Percentiles rank a stretch among this genome's conserved stretches.
These are phyloP conservation scores for Scedosporium apiospermum DNA, from an alignment of 2,329 filamentous ascomycete genomes.

Conservation along the genomic window DNA sequence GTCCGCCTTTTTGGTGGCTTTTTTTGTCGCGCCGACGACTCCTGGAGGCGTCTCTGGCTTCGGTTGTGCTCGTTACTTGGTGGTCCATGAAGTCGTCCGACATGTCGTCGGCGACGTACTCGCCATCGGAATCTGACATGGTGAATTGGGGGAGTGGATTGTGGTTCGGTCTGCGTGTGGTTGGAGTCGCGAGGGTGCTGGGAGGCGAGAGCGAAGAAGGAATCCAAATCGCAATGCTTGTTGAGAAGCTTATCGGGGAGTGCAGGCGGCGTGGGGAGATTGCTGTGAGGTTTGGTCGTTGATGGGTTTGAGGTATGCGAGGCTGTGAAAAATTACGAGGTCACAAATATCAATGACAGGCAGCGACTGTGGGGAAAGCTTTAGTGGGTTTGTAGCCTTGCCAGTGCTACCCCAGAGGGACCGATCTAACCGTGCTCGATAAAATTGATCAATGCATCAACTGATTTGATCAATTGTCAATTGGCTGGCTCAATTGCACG, in stretches of 20 bases:
- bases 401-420: conserved; percentile 2
- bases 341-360: neutral
- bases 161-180: neutral
- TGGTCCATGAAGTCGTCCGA: conserved; percentile 53
- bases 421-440: neutral
- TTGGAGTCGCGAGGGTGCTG: neutral
- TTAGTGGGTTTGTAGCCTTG: conserved; percentile 8
- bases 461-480: too few relatives aligned
- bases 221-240: neutral
- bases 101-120: conserved; percentile 53
- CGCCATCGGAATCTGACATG: conserved; percentile 70
- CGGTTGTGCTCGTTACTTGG: conserved; percentile 25
- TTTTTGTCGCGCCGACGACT: conserved; percentile 13
- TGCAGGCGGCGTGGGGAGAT: neutral
- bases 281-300: neutral
- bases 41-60: neutral
- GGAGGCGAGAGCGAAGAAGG: neutral
- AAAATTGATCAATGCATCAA: too few relatives aligned
- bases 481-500: too few relatives aligned
- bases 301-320: neutral
- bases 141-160: neutral
- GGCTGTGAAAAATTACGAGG: conserved; percentile 2
- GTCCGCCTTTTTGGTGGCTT: conserved; percentile 6
- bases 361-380: neutral
- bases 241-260: neutral